These are phyloP conservation scores for Cynara cardunculus DNA, from an alignment of 129 eudicot species.

Conservation along the genomic window DNA sequence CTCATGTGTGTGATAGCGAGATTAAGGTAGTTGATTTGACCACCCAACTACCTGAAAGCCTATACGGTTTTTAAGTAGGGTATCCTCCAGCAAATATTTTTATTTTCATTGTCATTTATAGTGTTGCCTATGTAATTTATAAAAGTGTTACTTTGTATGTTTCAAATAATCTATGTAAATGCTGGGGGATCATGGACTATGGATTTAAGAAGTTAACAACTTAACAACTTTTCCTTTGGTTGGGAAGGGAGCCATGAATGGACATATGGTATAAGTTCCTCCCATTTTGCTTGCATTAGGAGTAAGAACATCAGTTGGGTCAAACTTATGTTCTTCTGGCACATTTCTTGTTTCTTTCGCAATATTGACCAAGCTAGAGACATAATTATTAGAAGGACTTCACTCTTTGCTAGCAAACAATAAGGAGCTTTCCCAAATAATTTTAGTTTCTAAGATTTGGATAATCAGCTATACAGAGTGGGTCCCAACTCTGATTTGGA, in stretches of 20 bases:
- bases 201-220: not conserved
- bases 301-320: not conserved
- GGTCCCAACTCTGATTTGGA: not conserved
- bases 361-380: not conserved
- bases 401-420: not conserved
- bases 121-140: not conserved
- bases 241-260: not conserved
- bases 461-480: not conserved
- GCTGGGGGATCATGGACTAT: not conserved
- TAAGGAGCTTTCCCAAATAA: not conserved
- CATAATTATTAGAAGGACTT: not conserved
- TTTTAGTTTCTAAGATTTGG: not conserved
- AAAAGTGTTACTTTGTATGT: conserved; percentile 2
- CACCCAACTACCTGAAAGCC: not conserved
- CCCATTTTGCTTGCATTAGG: not conserved
- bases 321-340: not conserved
- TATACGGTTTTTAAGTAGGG: not conserved
- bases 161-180: not conserved
- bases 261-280: not conserved
- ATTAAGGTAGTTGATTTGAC: conserved; percentile 5
- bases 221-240: not conserved
- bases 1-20: not conserved
- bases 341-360: not conserved
- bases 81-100: not conserved
- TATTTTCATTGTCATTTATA: not conserved